A percentile compares a stretch with the other conserved stretches of the same genome.
phyloP scores from a whole-genome alignment of 805 yeast species.

The Myxozyma kluyveri region DNA sequence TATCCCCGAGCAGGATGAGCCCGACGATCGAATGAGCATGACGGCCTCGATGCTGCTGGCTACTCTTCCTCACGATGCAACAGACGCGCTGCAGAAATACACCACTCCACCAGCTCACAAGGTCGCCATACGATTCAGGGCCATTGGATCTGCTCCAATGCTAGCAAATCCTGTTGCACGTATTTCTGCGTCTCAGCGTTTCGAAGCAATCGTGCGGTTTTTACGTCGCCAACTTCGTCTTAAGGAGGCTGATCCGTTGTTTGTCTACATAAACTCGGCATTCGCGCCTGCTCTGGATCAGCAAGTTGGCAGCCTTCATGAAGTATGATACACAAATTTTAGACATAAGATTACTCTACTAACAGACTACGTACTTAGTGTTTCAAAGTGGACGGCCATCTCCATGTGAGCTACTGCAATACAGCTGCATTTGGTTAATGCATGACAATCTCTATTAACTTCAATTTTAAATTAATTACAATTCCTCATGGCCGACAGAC shows the following conservation, averaged over 20 bases:
- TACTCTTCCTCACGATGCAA: slow-evolving; percentile 35
- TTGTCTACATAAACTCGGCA: slow-evolving; percentile 43
- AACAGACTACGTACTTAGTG: slow-evolving; percentile 7
- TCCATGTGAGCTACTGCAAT: slow-evolving; percentile 38
- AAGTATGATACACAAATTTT: too few species aligned
- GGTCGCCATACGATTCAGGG: slow-evolving; percentile 49
- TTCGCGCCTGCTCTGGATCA: slow-evolving; percentile 45
- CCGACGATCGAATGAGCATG: slow-evolving; percentile 35
- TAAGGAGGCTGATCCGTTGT: slow-evolving; percentile 35
- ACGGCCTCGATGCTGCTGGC: slow-evolving; percentile 38
- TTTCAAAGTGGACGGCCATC: slow-evolving; percentile 34
- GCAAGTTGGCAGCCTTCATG: slow-evolving; percentile 36
- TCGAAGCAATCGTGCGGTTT: slow-evolving; percentile 47
- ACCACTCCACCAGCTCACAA: slow-evolving; percentile 31
- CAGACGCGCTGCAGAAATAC: slow-evolving; percentile 34
- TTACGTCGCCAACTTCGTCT: slow-evolving; percentile 42
- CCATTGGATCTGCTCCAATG: slow-evolving; percentile 55
- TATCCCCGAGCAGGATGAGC: slow-evolving; percentile 36
- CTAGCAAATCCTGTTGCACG: slow-evolving; percentile 48
- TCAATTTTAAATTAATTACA: too few species aligned
- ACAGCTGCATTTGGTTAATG: slow-evolving; percentile 40
- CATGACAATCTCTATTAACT: too few species aligned
- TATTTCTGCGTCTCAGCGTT: slow-evolving; percentile 46
- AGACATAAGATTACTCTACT: slow-evolving; percentile 11
- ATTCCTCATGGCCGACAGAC: too few species aligned